A percentile compares a stretch with the other conserved stretches of the same genome.
These are phyloP conservation scores for Knoxdaviesia capensis DNA, from an alignment of 2,329 filamentous ascomycete species.

Conservation along the genomic window DNA sequence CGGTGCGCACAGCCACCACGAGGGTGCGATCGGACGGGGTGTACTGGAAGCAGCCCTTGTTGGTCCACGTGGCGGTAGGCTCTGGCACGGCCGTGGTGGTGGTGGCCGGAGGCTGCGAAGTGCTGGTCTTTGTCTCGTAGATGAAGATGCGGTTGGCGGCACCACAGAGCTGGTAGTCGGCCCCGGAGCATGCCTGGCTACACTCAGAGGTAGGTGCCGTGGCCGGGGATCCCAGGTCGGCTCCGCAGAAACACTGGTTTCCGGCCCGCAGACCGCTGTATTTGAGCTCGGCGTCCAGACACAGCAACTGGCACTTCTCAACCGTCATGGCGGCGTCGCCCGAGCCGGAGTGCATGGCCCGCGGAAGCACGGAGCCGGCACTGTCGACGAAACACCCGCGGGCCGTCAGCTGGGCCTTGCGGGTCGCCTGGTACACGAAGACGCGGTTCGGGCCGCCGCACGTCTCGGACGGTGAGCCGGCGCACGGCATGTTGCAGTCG, in stretches of 20 bases:
- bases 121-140: too few species aligned
- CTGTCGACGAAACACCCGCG: constrained; percentile 15
- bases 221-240: constrained; percentile 14
- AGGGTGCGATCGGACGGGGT: constrained; percentile 6
- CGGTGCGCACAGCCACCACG: not conserved
- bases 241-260: constrained; percentile 29
- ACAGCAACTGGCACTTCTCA: constrained; percentile 23
- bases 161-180: not conserved
- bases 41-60: constrained; percentile 16
- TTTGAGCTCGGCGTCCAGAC: constrained; percentile 17
- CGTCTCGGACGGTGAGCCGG: not conserved
- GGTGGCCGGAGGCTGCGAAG: too few species aligned
- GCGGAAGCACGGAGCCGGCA: constrained; percentile 10
- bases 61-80: constrained; percentile 15
- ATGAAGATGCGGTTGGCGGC: constrained; percentile 1
- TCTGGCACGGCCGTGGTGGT: not conserved
- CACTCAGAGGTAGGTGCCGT: constrained; percentile 1
- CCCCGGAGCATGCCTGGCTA: not conserved
- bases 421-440: not conserved
- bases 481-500: not conserved
- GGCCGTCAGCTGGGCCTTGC: not conserved
- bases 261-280: constrained; percentile 31
- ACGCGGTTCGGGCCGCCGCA: constrained; percentile 2
- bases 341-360: not conserved
- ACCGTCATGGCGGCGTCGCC: constrained; percentile 22